These are phyloP conservation scores for Paecilomyces fulvus DNA, from an alignment of 2,329 filamentous ascomycete genomes.

Conservation along the genomic window DNA sequence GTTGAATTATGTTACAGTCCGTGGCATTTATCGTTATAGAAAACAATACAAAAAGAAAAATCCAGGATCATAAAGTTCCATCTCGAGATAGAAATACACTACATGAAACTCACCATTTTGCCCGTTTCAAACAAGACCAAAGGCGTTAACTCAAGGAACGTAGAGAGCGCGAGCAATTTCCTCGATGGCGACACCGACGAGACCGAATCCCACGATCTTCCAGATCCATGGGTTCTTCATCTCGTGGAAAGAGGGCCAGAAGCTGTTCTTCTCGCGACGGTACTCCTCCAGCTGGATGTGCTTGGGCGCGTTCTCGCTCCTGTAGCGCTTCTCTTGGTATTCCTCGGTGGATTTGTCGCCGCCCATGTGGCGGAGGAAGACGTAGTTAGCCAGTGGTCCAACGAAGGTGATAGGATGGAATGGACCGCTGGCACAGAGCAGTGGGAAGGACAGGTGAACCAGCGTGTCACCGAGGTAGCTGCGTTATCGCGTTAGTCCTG, in stretches of 20 bases:
- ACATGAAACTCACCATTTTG: neutral
- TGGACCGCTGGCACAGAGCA: constrained; percentile 48
- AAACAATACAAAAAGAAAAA: no score
- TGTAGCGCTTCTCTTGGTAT: constrained; percentile 46
- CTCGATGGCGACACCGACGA: constrained; percentile 42
- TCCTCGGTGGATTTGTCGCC: constrained; percentile 50
- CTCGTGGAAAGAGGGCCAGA: constrained; percentile 49
- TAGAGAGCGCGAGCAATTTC: constrained; percentile 8
- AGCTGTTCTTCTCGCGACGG: constrained; percentile 48
- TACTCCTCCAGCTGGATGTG: constrained; percentile 46
- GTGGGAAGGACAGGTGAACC: constrained; percentile 51
- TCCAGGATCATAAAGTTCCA: no score
- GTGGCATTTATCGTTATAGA: no score
- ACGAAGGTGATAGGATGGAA: constrained; percentile 48
- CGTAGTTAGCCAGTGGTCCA: constrained; percentile 50
- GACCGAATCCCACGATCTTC: constrained; percentile 44
- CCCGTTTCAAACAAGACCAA: neutral
- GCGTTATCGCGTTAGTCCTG: constrained; percentile 1
- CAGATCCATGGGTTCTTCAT: constrained; percentile 50
- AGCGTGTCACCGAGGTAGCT: constrained; percentile 56
- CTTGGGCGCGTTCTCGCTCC: constrained; percentile 42
- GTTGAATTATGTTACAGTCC: no score
- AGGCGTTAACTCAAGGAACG: neutral
- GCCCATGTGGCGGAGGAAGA: constrained; percentile 49
- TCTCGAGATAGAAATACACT: neutral